Conservation (phyloP, 805 yeast genomes). For the Schizosaccharomyces octosporus region DNA sequence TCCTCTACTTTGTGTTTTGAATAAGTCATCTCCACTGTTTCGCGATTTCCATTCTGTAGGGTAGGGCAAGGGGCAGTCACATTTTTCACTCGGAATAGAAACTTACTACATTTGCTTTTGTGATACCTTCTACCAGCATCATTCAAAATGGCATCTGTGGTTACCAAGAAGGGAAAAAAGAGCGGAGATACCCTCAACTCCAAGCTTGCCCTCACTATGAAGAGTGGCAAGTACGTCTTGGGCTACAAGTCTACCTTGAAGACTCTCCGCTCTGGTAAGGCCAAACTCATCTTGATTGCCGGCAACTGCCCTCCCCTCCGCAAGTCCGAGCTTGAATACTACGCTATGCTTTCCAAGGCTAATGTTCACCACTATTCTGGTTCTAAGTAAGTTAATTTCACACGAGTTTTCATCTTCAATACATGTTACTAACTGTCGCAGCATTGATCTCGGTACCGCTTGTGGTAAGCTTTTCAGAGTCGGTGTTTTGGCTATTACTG, state of each 20-base stretch:
- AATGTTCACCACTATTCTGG: constrained; percentile 89
- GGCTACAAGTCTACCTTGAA: constrained; percentile 98
- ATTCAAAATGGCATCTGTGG: constrained; percentile 1
- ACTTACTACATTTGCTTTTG: not conserved
- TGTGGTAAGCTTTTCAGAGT: constrained; percentile 99
- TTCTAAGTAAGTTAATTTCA: constrained; percentile 63
- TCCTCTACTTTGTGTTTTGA: no score
- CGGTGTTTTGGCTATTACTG: constrained; percentile 85
- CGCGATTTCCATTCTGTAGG: not conserved
- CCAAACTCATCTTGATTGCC: constrained; percentile 92
- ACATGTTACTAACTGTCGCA: constrained; percentile 5
- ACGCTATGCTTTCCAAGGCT: constrained; percentile 98
- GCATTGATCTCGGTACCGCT: constrained; percentile 33
- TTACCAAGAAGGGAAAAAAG: constrained; percentile 37
- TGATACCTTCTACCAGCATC: not conserved
- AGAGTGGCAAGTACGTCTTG: constrained; percentile 98
- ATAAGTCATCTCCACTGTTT: no score
- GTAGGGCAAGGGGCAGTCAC: not conserved
- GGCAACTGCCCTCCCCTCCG: constrained; percentile 99
- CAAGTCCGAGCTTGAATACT: constrained; percentile 98
- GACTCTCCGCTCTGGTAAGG: constrained; percentile 96
- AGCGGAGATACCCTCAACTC: constrained; percentile 85
- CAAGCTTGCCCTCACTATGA: constrained; percentile 91
- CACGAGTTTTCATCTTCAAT: not conserved
- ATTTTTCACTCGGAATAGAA: not conserved